Evolutionary conservation across 2,329 filamentous ascomycete species (phyloP).

Genomic region (Zelopaecilomyces penicillatus): DNA sequence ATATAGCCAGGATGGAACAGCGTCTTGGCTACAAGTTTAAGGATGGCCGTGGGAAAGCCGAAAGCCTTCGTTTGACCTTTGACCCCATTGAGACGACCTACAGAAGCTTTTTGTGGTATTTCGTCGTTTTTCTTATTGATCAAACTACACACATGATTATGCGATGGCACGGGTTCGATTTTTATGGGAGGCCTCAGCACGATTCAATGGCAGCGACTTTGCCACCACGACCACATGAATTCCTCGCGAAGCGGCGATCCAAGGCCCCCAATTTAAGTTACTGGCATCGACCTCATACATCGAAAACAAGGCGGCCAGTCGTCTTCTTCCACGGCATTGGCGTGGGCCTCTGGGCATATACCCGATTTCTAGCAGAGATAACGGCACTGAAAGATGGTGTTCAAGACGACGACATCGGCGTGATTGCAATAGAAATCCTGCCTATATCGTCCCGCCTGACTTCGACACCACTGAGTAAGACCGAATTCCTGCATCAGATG

Average conservation of each 20-base stretch:
- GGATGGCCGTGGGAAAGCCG: slow-evolving; percentile 47
- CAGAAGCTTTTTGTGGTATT: slow-evolving; percentile 57
- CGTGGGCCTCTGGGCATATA: slow-evolving; percentile 57
- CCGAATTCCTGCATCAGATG: slow-evolving; percentile 49
- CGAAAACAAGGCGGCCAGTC: slow-evolving; percentile 40
- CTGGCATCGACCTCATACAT: slow-evolving; percentile 57
- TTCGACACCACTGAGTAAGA: slow-evolving; percentile 37
- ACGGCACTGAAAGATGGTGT: slow-evolving; percentile 22
- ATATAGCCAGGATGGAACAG: slow-evolving; percentile 44
- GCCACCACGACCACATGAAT: slow-evolving; percentile 46
- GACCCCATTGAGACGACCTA: slow-evolving; percentile 54
- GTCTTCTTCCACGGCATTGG: slow-evolving; percentile 66
- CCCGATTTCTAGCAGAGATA: slow-evolving; percentile 46
- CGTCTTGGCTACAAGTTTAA: slow-evolving; percentile 42
- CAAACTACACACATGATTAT: slow-evolving; percentile 39
- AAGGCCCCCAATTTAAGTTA: slow-evolving; percentile 47
- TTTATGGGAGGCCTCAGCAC: slow-evolving; percentile 32
- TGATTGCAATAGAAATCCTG: slow-evolving; percentile 59
- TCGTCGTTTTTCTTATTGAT: slow-evolving; percentile 47
- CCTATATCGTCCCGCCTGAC: slow-evolving; percentile 57
- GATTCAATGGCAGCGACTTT: slow-evolving; percentile 34
- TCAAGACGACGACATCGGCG: slow-evolving; percentile 43
- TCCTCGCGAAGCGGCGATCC: slow-evolving; percentile 39
- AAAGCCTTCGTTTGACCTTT: slow-evolving; percentile 55
- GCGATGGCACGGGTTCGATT: slow-evolving; percentile 40